Conservation (phyloP, 2,329 filamentous ascomycete genomes). For the Penicillium hesseltinei region DNA sequence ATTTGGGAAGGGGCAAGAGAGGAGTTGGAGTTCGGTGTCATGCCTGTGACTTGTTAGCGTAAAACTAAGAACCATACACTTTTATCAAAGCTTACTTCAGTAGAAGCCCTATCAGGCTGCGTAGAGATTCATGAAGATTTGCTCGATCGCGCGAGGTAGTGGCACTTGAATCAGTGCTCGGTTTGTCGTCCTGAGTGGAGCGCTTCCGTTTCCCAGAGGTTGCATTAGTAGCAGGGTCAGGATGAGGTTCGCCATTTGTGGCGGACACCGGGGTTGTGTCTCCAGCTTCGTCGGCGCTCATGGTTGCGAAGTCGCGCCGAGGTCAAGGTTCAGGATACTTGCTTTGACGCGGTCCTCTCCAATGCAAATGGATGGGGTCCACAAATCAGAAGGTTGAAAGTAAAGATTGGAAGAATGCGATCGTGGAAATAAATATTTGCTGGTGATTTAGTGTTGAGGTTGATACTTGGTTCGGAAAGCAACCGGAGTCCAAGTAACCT, state of each 20-base stretch:
- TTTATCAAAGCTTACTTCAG: slow-evolving; percentile 28
- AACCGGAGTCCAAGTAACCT: slow-evolving; percentile 22
- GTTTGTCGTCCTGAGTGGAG: slow-evolving; percentile 34
- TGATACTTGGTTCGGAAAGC: slow-evolving; percentile 23
- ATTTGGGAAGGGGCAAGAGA: slow-evolving; percentile 40
- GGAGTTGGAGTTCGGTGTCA: slow-evolving; percentile 45
- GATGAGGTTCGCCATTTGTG: slow-evolving; percentile 37
- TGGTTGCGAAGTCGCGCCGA: slow-evolving; percentile 29
- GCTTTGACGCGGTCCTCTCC: slow-evolving; percentile 18
- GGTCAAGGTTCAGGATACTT: slow-evolving; percentile 12
- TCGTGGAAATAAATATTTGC: slow-evolving; percentile 2
- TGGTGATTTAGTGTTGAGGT: slow-evolving; percentile 20
- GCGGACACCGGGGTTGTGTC: slow-evolving; percentile 30
- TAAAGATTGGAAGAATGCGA: slow-evolving; percentile 15
- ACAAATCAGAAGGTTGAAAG: slow-evolving; percentile 3
- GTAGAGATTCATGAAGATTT: slow-evolving; percentile 36
- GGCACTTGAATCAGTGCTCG: slow-evolving; percentile 24
- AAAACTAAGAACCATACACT: background rate
- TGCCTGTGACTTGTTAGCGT: slow-evolving; percentile 35
- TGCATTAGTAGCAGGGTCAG: slow-evolving; percentile 30
- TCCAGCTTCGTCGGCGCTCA: slow-evolving; percentile 41
- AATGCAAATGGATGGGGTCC: slow-evolving; percentile 7
- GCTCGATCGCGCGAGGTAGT: slow-evolving; percentile 30
- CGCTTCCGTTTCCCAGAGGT: slow-evolving; percentile 46
- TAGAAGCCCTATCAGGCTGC: slow-evolving; percentile 35